Evolutionary conservation across 306 rosid genomes (phyloP).

Genomic region (Ziziphus jujuba): DNA sequence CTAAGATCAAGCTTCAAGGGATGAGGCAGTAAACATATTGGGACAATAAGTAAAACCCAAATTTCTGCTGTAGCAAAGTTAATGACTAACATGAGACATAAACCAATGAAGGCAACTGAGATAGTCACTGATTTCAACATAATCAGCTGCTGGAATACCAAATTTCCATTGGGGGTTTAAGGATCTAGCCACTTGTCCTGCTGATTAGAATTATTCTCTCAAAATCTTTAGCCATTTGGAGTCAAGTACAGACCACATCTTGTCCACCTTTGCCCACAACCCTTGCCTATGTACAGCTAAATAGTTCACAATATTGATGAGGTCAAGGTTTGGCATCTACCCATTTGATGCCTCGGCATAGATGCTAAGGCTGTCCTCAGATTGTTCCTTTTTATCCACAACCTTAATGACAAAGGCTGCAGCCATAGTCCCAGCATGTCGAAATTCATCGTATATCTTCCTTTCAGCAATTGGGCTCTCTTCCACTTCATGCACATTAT

Average conservation of each 20-base stretch:
- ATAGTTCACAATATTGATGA: conserved; percentile 83
- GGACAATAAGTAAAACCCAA: no score
- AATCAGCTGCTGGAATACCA: conserved; percentile 84
- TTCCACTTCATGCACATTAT: conserved; percentile 31
- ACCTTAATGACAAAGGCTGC: conserved; percentile 91
- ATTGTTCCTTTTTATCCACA: conserved; percentile 47
- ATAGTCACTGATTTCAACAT: conserved; percentile 86
- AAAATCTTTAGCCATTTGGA: conserved; percentile 68
- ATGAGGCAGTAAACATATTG: no score
- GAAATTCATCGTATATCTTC: conserved; percentile 54
- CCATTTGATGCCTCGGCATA: conserved; percentile 95
- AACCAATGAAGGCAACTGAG: conserved; percentile 69
- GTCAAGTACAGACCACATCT: conserved; percentile 58
- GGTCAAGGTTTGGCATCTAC: conserved; percentile 97
- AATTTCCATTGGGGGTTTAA: conserved; percentile 80
- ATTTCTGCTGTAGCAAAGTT: no score
- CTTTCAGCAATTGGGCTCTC: conserved; percentile 38
- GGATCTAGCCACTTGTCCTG: conserved; percentile 59
- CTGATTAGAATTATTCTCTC: conserved; percentile 65
- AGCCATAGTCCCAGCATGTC: conserved; percentile 94
- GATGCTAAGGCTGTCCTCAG: conserved; percentile 71
- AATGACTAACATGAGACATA: conserved; percentile 86
- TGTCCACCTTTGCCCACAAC: conserved; percentile 69
- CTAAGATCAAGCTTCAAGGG: conserved; percentile 68
- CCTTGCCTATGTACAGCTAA: conserved; percentile 87